phyloP scores from a whole-genome alignment of 352 stramenopile species.

The Globisporangium abappressorium region DNA sequence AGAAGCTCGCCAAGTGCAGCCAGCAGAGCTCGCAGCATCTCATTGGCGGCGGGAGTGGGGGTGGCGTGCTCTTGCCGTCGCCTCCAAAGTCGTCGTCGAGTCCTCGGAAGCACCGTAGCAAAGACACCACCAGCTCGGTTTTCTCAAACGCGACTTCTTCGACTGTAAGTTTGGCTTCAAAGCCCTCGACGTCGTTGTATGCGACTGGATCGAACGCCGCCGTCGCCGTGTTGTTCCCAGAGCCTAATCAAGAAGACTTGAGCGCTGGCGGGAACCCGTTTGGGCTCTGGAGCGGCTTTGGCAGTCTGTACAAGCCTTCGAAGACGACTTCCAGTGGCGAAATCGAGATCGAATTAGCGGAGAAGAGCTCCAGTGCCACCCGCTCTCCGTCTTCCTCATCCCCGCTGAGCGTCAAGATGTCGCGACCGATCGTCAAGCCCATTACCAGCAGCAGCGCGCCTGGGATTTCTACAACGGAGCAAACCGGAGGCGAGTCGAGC shows the following conservation, averaged over 20 bases:
- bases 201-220: background rate
- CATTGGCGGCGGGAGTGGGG: background rate
- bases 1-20: conserved; percentile 65
- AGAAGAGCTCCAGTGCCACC: background rate
- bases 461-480: background rate
- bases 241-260: conserved; percentile 7
- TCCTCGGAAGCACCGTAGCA: conserved; percentile 14
- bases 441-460: conserved; percentile 3
- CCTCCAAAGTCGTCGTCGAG: conserved; percentile 15
- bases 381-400: background rate
- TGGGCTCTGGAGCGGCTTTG: conserved; percentile 18
- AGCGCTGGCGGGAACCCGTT: conserved; percentile 1
- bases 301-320: conserved; percentile 14
- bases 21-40: conserved; percentile 34
- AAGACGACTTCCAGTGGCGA: background rate
- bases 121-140: background rate
- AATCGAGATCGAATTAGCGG: conserved; percentile 12
- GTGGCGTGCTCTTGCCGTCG: background rate
- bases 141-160: background rate
- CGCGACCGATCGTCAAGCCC: conserved; percentile 16
- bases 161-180: background rate
- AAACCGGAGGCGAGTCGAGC: background rate
- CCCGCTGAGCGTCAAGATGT: conserved; percentile 13
- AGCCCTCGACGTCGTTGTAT: background rate
- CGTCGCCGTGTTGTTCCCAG: conserved; percentile 8